phyloP scores from a whole-genome alignment of 1,139 yeast species.

The Lodderomyces oxycetoniae region DNA sequence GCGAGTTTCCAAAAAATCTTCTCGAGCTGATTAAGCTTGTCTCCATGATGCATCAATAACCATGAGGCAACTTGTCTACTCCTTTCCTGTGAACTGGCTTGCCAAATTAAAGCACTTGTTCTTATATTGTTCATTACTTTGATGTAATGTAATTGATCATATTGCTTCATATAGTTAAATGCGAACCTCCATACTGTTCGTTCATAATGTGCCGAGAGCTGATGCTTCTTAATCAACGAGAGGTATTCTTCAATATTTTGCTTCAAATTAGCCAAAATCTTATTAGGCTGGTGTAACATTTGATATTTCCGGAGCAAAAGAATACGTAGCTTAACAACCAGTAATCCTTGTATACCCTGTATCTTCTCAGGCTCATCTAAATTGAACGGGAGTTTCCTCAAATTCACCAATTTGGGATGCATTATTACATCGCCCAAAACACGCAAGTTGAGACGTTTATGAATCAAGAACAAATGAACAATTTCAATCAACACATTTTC shows the following conservation, averaged over 20 bases:
- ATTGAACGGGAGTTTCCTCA: constrained; percentile 21
- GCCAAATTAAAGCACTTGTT: constrained; percentile 41
- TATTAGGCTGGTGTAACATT: constrained; percentile 29
- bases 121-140: constrained; percentile 20
- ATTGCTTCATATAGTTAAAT: constrained; percentile 30
- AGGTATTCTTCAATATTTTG: constrained; percentile 24
- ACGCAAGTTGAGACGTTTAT: constrained; percentile 23
- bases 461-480: constrained; percentile 23
- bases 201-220: constrained; percentile 36
- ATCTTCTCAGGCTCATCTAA: constrained; percentile 3
- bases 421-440: constrained; percentile 27
- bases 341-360: constrained; percentile 13
- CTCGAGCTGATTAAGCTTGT: constrained; percentile 23
- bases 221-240: constrained; percentile 23
- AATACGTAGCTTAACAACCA: constrained; percentile 19
- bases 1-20: constrained; percentile 20
- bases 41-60: constrained; percentile 15
- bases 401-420: constrained; percentile 22
- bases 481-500: constrained; percentile 28
- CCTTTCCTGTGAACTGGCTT: constrained; percentile 23
- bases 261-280: constrained; percentile 29
- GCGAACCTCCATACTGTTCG: constrained; percentile 41
- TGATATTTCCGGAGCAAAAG: constrained; percentile 34
- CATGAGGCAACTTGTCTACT: constrained; percentile 15
- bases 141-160: constrained; percentile 25